Evolutionary conservation across 106 monocot genomes (phyloP).

Genomic region (Dioscorea dumetorum): DNA sequence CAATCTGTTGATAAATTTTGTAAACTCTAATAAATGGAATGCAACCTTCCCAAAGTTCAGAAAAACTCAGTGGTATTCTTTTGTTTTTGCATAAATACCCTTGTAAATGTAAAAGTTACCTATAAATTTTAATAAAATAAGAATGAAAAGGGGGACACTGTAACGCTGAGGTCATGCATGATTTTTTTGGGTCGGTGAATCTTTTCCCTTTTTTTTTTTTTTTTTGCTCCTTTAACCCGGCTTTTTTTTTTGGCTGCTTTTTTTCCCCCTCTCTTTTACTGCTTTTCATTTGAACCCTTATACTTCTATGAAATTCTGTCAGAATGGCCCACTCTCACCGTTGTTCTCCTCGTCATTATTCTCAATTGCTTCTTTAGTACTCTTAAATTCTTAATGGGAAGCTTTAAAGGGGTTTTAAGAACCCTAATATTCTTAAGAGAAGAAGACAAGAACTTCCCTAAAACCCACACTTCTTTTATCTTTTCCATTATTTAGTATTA

Average conservation of each 20-base stretch:
- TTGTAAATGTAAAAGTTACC: not conserved
- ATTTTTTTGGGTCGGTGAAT: conserved; percentile 2
- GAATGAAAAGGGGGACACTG: not conserved
- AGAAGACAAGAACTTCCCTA: conserved; percentile 23
- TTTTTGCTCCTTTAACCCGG: not conserved
- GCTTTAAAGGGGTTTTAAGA: conserved; percentile 25
- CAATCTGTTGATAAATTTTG: no score
- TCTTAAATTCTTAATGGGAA: not conserved
- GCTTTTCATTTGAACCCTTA: not conserved
- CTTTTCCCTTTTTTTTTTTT: not conserved
- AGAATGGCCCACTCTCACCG: not conserved
- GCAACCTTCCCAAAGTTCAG: no score
- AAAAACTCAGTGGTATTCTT: no score
- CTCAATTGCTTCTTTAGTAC: not conserved
- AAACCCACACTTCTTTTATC: conserved; percentile 5
- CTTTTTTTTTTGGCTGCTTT: no score
- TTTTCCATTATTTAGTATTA: not conserved
- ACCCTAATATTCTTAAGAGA: conserved; percentile 1
- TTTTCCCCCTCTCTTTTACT: not conserved
- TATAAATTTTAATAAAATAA: not conserved
- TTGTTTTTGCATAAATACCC: not conserved
- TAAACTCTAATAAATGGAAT: no score
- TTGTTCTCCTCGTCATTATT: not conserved
- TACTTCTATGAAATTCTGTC: not conserved
- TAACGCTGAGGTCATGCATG: conserved; percentile 3